Evolutionary conservation across 371 early-diverging fungal species (phyloP).

Genomic region (Mucor lusitanicus): DNA sequence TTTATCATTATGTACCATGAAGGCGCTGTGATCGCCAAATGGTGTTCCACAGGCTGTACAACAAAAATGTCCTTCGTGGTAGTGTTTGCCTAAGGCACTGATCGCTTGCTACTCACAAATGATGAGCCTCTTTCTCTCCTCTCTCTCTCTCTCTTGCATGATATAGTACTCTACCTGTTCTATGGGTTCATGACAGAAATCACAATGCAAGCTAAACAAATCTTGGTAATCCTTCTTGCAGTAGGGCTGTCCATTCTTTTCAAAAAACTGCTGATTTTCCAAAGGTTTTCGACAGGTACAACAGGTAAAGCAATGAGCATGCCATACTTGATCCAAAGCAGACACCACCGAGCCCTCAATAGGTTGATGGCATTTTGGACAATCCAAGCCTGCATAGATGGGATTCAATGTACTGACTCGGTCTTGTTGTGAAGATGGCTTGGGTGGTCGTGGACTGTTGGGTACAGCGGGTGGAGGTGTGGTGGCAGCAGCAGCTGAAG

Average conservation of each 20-base stretch:
- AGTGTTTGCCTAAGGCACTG: slow-evolving; percentile 26
- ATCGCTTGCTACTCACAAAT: slow-evolving; percentile 8
- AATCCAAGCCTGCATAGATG: slow-evolving; percentile 20
- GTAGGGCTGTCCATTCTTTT: slow-evolving; percentile 18
- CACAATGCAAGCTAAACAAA: slow-evolving; percentile 20
- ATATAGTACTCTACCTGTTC: slow-evolving; percentile 10
- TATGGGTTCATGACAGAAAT: slow-evolving; percentile 27
- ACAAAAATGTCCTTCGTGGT: slow-evolving; percentile 27
- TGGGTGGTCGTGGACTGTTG: slow-evolving; percentile 10
- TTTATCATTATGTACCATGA: slow-evolving; percentile 21
- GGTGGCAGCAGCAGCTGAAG: not conserved
- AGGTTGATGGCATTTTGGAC: slow-evolving; percentile 18
- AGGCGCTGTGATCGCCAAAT: slow-evolving; percentile 16
- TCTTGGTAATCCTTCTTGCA: slow-evolving; percentile 20
- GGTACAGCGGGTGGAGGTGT: slow-evolving; percentile 16
- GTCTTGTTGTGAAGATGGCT: not conserved
- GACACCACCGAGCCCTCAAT: slow-evolving; percentile 24
- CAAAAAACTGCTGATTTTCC: slow-evolving; percentile 20
- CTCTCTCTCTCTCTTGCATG: not conserved
- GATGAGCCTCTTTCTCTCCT: not conserved
- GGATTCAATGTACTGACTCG: slow-evolving; percentile 14
- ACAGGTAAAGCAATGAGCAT: slow-evolving; percentile 23
- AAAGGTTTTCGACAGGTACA: slow-evolving; percentile 10
- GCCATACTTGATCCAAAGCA: slow-evolving; percentile 22
- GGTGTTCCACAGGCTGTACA: slow-evolving; percentile 19